phyloP scores from a whole-genome alignment of 2,329 filamentous ascomycete genomes.

The Sphaerulina populicola region DNA sequence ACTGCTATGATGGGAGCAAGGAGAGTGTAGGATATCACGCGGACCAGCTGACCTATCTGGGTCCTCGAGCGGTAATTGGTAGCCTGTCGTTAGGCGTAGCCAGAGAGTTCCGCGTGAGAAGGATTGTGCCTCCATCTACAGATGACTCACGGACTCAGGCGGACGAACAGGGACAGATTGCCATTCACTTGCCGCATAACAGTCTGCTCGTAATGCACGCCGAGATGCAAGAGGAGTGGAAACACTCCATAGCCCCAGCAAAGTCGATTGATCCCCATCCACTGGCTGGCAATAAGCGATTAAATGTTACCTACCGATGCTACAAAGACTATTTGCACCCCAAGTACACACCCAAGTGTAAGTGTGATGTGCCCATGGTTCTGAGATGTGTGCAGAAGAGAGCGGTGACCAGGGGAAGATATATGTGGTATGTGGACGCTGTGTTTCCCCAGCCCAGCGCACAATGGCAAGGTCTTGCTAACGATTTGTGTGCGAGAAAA shows the following conservation, averaged over 20 bases:
- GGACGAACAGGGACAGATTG: constrained; percentile 73
- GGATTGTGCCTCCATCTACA: constrained; percentile 51
- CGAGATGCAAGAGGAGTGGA: constrained; percentile 97
- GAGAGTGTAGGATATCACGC: constrained; percentile 87
- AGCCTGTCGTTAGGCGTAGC: constrained; percentile 84
- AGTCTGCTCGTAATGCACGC: constrained; percentile 92
- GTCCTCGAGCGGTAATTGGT: constrained; percentile 79
- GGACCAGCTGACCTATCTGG: constrained; percentile 87
- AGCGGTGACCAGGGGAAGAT: constrained; percentile 65
- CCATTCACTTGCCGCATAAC: constrained; percentile 90
- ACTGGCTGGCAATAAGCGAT: constrained; percentile 65
- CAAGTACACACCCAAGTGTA: constrained; percentile 65
- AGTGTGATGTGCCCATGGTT: constrained; percentile 59
- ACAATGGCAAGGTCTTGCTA: too few relatives aligned
- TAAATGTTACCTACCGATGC: constrained; percentile 90
- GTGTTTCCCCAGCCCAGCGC: too few relatives aligned
- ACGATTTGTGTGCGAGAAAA: too few relatives aligned
- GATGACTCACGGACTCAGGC: constrained; percentile 35
- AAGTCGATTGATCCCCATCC: constrained; percentile 76
- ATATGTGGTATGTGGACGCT: constrained; percentile 54
- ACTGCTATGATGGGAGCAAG: constrained; percentile 76
- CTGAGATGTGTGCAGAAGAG: constrained; percentile 74
- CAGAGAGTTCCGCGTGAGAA: constrained; percentile 83
- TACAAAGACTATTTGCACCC: constrained; percentile 74
- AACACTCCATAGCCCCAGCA: constrained; percentile 73